Base-by-base conservation (phyloP, 345 rosid species). In the Brassica juncea region DNA sequence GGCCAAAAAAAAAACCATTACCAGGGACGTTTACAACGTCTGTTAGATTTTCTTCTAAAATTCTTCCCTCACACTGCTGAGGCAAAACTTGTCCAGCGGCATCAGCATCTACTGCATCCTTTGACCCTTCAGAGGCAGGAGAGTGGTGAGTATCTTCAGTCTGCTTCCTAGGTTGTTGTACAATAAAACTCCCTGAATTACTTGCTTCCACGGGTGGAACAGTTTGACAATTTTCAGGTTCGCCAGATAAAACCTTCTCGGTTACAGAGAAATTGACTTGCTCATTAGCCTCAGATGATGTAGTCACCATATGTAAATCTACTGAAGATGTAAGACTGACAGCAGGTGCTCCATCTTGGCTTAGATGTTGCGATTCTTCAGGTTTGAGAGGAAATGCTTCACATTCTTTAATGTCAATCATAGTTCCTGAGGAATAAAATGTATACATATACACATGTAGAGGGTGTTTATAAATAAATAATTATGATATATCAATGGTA, bases 11-110 rank as follows among this genome's bases (percentile, higher is more conserved):
- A 19, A 64, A 80, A 75, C 30, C 49, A 16, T 81, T 80, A 92
- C 93, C 97, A 79, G 86, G 74, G 72, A 55, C 79, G 15, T 73
- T 73, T 34, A 73, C 66, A 28, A 73, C 72, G 66, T 71, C 78
- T 67, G 73, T 65, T 58, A 71, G 30, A 73, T 66, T 84, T 80
- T 77, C 87, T 80, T 85, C 70, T 31, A 63, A 19, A 11, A 49
- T 10, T 52, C 11, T 75, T 72, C 71, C 85, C 77, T 75, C 81
- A 57, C 44, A 34, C 76, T 80, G 78, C 63, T 73, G 72, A 59
- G 63, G 72, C 63, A 75, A 28, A 73, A 60, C 66, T 16, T 72
- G 39, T 52, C 57, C 82, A 78, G 67, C 74, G 71, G 74, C 73
- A 62, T 60, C 84, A 66, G 80, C 83, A 80, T 71, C 77, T 74